A percentile compares a stretch with the other conserved stretches of the same genome.
Conservation (phyloP, 208 protist genomes). For the Phytomonas sp. region DNA sequence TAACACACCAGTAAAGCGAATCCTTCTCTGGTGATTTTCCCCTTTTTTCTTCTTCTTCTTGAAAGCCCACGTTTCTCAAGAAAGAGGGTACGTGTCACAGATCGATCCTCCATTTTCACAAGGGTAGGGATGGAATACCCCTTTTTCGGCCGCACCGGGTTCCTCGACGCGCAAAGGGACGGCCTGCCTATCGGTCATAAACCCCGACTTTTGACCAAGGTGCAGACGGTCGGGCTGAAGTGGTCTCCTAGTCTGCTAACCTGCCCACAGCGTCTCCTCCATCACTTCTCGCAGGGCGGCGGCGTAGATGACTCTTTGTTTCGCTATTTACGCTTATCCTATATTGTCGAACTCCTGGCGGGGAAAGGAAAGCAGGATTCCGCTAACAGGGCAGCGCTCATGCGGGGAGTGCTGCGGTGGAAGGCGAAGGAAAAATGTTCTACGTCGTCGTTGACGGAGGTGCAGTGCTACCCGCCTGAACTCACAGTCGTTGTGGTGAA, state of each 20-base stretch:
- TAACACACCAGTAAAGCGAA: constrained; percentile 1
- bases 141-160: constrained; percentile 69
- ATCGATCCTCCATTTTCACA: background rate
- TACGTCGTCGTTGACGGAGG: background rate
- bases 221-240: constrained; percentile 16
- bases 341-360: constrained; percentile 24
- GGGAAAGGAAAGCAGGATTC: constrained; percentile 7
- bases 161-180: constrained; percentile 26
- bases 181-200: constrained; percentile 31
- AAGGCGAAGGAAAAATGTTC: constrained; percentile 1
- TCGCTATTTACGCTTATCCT: constrained; percentile 34
- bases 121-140: constrained; percentile 35
- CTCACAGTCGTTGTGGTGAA: constrained; percentile 20
- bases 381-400: constrained; percentile 14
- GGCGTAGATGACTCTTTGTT: constrained; percentile 17
- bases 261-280: constrained; percentile 58
- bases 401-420: constrained; percentile 29
- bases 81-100: background rate
- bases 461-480: background rate
- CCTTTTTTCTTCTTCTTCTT: constrained; percentile 10
- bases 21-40: constrained; percentile 6
- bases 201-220: constrained; percentile 15
- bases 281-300: constrained; percentile 29
- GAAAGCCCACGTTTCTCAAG: background rate
- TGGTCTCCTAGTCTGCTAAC: constrained; percentile 73